Evolutionary conservation across 1,284 basidiomycete species (phyloP).

Genomic region (Pyrrhoderma lamaoense): DNA sequence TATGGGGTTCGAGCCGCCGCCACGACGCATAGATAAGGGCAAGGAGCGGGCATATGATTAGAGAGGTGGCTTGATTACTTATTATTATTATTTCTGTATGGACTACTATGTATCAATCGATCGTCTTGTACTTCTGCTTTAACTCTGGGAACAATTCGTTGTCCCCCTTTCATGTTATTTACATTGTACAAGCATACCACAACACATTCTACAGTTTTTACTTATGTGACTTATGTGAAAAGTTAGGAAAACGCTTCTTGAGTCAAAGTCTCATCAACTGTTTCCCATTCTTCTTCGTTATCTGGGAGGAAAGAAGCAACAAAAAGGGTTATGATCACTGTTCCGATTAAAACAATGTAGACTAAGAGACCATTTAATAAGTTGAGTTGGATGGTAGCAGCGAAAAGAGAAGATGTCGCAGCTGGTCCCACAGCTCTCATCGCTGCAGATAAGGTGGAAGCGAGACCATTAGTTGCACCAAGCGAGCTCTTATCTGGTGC

Average conservation of each 20-base stretch:
- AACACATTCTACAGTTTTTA: too few species aligned
- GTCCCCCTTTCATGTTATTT: too few species aligned
- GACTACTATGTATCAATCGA: too few species aligned
- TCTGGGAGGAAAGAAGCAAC: constrained; percentile 2
- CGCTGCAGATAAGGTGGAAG: constrained; percentile 42
- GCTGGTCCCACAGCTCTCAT: constrained; percentile 70
- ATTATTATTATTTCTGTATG: too few species aligned
- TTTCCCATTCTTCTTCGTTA: constrained; percentile 2
- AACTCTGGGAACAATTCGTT: too few species aligned
- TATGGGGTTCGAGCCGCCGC: not conserved
- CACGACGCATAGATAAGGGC: constrained; percentile 9
- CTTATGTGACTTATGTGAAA: too few species aligned
- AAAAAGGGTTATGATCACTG: constrained; percentile 23
- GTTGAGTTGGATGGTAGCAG: constrained; percentile 53
- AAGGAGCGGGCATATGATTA: constrained; percentile 6
- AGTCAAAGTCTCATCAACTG: too few species aligned
- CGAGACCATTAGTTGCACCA: constrained; percentile 72
- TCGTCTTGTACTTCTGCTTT: too few species aligned
- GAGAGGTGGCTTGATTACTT: too few species aligned
- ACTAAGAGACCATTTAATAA: constrained; percentile 55
- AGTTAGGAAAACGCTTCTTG: too few species aligned
- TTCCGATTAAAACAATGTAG: constrained; percentile 44
- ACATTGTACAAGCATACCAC: too few species aligned
- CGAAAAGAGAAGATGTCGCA: constrained; percentile 58
- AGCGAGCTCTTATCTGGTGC: constrained; percentile 56